Base-by-base conservation (phyloP, 2,329 filamentous ascomycete species). In the Ophiostoma perfectum region DNA sequence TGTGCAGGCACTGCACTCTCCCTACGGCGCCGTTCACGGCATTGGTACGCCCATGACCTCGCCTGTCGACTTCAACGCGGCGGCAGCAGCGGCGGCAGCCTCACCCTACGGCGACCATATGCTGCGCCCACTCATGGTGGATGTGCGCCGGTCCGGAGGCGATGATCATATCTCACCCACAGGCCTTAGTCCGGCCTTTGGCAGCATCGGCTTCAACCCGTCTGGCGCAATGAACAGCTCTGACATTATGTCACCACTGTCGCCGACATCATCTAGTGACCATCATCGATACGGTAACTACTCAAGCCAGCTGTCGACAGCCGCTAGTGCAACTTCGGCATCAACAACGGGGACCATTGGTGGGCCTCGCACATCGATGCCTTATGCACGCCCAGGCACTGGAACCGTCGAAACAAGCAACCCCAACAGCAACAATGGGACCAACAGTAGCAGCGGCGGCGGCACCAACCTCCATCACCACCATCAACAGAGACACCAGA, bases 181-280 rank as follows among this genome's bases (percentile, higher is more conserved):
- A 0, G 86, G 86, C 11, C 81, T 92, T 39, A 90, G 85, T 71
- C 87, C 89, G 39, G 86, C 85, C 0, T 90, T 91, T 77, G 86
- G 87, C 9, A 82, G 82, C 71, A 87, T 91, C 72, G 85, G 85
- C 2, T 91, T 91, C 74, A 84, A 84, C 66, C 82, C 85, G 18
- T 78, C 81, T 38, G 65, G 52, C n/a, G 18, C 41, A 16, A 81
- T 87, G 76, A 79, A 78, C 72, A 81, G 76, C 69, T 77, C 85
- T 1, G 85, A 87, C 69, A 79, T 87, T 16, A 78, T 86, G 64
- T 87, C 86, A 2, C 84, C 86, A 2, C 77, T 87, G 70, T 87
- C 85, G 1, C 78, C 85, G 4, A 80, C 82, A 36, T 81, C 84
- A 0, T 81, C 77, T 67, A 60, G 16, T 41, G 69, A 67, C 16